Percentiles rank a stretch among this genome's conserved stretches.
phyloP scores from a whole-genome alignment of 2,329 filamentous ascomycete species.

The Fusarium tuaranense region DNA sequence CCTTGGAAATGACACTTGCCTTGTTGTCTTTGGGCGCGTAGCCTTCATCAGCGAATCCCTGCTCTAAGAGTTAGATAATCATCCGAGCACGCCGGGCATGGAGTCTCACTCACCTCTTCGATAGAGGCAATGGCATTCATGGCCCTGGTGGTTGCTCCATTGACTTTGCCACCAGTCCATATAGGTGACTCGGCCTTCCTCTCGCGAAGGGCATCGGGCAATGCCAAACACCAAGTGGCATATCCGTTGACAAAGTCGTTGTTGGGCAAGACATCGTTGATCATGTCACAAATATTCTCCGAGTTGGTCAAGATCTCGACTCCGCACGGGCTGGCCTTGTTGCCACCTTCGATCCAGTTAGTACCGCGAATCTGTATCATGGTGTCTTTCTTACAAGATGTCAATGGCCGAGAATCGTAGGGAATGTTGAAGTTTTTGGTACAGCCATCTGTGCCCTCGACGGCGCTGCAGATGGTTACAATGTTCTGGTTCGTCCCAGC shows the following conservation, averaged over 20 bases:
- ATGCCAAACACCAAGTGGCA: slow-evolving; percentile 5
- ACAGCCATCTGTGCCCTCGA: slow-evolving; percentile 29
- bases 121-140: not conserved
- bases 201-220: slow-evolving; percentile 12
- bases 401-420: slow-evolving; percentile 21
- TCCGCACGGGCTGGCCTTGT: slow-evolving; percentile 24
- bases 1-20: not conserved
- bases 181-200: slow-evolving; percentile 14
- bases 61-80: not conserved
- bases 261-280: slow-evolving; percentile 8
- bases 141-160: not conserved
- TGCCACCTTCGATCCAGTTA: not conserved
- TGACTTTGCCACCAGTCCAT: slow-evolving; percentile 23
- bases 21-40: slow-evolving; percentile 17
- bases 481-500: slow-evolving; percentile 26
- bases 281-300: slow-evolving; percentile 22
- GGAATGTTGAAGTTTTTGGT: slow-evolving; percentile 16
- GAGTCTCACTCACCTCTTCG: slow-evolving; percentile 2
- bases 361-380: not conserved
- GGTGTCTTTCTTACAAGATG: not conserved
- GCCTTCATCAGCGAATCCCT: slow-evolving; percentile 12
- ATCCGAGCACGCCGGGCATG: not conserved
- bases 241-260: slow-evolving; percentile 16
- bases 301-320: slow-evolving; percentile 22
- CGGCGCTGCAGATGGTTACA: slow-evolving; percentile 23